A percentile compares a stretch with the other conserved stretches of the same genome.
These are phyloP conservation scores for Naganishia antarctica DNA, from an alignment of 768 basidiomycete species.

Conservation along the genomic window DNA sequence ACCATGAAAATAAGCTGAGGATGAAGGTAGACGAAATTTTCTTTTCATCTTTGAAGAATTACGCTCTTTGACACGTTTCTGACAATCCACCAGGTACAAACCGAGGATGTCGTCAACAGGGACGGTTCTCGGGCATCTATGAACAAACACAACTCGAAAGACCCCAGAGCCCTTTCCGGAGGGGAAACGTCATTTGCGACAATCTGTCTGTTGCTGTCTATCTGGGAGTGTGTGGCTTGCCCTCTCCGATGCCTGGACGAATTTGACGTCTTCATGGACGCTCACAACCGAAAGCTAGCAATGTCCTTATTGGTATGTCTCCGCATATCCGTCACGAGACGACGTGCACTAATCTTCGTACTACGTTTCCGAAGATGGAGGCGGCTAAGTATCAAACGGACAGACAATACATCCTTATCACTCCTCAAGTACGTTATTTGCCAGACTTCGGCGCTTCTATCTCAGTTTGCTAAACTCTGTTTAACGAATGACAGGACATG, in stretches of 20 bases:
- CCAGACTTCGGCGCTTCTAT: too few relatives aligned
- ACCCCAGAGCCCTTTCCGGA: constrained; percentile 57
- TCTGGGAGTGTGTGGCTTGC: constrained; percentile 94
- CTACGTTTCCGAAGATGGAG: constrained; percentile 62
- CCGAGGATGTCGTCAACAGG: constrained; percentile 66
- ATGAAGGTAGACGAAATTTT: constrained; percentile 29
- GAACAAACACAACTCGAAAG: constrained; percentile 34
- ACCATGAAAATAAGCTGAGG: constrained; percentile 22
- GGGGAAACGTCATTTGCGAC: constrained; percentile 98
- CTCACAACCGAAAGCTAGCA: constrained; percentile 65
- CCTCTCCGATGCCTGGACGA: constrained; percentile 96
- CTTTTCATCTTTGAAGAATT: neutral
- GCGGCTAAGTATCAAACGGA: constrained; percentile 79
- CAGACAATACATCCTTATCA: constrained; percentile 92
- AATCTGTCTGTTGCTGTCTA: constrained; percentile 81
- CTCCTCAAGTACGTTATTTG: constrained; percentile 61
- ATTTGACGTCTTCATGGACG: constrained; percentile 88
- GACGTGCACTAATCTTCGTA: neutral
- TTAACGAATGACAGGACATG: constrained; percentile 12
- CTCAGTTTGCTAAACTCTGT: neutral
- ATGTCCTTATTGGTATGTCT: constrained; percentile 83
- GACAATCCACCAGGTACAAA: constrained; percentile 60
- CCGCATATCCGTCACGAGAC: constrained; percentile 11
- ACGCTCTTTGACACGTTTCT: neutral
- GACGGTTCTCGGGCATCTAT: neutral